These are phyloP conservation scores for Albatrellus ellisii DNA, from an alignment of 768 basidiomycete genomes.

Conservation along the genomic window DNA sequence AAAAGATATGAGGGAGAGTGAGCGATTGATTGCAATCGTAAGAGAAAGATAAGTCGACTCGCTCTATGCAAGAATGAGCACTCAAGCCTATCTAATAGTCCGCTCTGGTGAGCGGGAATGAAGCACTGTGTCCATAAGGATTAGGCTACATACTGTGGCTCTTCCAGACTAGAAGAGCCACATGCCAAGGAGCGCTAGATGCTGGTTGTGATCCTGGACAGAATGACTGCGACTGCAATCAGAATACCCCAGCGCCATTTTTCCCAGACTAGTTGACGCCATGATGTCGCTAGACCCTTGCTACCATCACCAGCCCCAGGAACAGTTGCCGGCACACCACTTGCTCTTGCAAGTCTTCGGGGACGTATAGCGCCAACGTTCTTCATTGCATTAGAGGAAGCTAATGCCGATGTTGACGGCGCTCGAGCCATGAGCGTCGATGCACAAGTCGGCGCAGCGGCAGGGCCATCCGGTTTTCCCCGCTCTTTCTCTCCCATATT, in stretches of 20 bases:
- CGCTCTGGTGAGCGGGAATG: too few species aligned
- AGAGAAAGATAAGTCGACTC: too few species aligned
- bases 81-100: too few species aligned
- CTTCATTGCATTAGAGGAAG: conserved; percentile 13
- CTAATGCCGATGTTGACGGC: conserved; percentile 16
- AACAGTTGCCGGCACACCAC: conserved; percentile 8
- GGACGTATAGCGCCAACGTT: conserved; percentile 6
- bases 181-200: background rate
- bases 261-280: conserved; percentile 62
- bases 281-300: conserved; percentile 44
- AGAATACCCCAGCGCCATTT: conserved; percentile 79
- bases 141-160: too few species aligned
- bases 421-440: background rate
- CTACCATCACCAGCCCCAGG: conserved; percentile 14
- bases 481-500: conserved; percentile 86
- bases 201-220: conserved; percentile 58
- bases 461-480: conserved; percentile 29
- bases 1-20: too few species aligned
- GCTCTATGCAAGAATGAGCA: too few species aligned
- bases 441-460: conserved; percentile 10
- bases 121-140: too few species aligned
- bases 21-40: too few species aligned
- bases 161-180: background rate
- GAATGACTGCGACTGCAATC: conserved; percentile 63
- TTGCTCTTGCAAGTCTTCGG: conserved; percentile 6